Conservation (phyloP, 495 filamentous ascomycete species). For the Terfezia boudieri region DNA sequence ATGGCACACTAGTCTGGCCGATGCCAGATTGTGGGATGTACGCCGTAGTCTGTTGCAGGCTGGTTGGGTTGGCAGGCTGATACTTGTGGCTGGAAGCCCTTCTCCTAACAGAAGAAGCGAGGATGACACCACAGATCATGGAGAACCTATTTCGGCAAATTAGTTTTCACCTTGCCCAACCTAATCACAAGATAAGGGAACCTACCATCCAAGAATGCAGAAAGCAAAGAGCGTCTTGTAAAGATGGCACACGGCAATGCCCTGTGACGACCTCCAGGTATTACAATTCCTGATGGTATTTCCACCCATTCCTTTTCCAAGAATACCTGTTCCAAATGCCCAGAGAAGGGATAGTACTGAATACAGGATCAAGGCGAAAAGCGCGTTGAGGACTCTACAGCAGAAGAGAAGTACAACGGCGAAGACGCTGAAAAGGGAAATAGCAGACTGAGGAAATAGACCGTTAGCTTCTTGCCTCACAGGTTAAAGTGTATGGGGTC, state of each 20-base stretch:
- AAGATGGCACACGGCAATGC: slow-evolving; percentile 14
- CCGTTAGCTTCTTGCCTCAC: neutral
- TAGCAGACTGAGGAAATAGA: neutral
- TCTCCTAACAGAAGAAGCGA: neutral
- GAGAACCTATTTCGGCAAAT: neutral
- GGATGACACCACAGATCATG: neutral
- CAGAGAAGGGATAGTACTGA: slow-evolving; percentile 9
- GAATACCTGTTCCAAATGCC: slow-evolving; percentile 4
- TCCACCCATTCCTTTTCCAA: slow-evolving; percentile 14
- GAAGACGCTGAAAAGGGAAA: neutral
- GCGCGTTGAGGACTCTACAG: slow-evolving; percentile 5
- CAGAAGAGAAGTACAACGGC: neutral
- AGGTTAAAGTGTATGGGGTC: neutral
- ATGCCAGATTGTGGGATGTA: neutral
- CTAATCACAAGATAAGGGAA: neutral
- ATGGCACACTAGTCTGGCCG: neutral
- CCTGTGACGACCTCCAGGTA: slow-evolving; percentile 8
- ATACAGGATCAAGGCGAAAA: slow-evolving; percentile 8
- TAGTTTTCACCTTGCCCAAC: neutral
- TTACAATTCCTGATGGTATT: slow-evolving; percentile 8
- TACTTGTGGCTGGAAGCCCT: neutral
- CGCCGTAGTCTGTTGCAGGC: neutral
- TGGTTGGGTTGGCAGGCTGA: neutral
- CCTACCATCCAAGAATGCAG: neutral
- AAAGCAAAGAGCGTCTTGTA: slow-evolving; percentile 15